Conservation (phyloP, 345 rosid genomes). For the Orychophragmus violaceus region DNA sequence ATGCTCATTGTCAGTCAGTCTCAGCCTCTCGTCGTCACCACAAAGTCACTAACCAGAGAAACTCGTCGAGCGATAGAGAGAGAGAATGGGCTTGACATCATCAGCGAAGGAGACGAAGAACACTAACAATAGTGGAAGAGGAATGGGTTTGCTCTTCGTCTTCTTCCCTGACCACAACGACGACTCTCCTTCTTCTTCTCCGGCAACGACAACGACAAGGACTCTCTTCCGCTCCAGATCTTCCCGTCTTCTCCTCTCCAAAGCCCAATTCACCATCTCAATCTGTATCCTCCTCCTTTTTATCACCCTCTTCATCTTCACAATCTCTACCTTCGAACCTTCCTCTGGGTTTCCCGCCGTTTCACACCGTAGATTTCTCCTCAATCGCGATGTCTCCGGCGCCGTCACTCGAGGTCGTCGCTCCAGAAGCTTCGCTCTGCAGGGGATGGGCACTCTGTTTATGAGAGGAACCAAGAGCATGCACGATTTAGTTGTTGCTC, state of each 20-base stretch:
- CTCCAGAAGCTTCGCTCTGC: conserved; percentile 7
- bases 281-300: conserved; percentile 61
- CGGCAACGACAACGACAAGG: conserved; percentile 35
- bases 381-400: conserved; percentile 14
- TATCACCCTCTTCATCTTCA: conserved; percentile 66
- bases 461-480: conserved; percentile 23
- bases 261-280: conserved; percentile 78
- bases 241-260: conserved; percentile 39
- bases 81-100: conserved; percentile 23
- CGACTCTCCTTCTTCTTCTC: conserved; percentile 15
- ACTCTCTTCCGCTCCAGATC: conserved; percentile 40
- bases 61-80: neutral
- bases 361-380: conserved; percentile 36
- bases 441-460: conserved; percentile 33
- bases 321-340: too few species aligned
- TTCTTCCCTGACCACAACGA: conserved; percentile 59
- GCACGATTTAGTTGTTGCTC: conserved; percentile 44
- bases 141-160: conserved; percentile 67
- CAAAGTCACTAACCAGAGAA: conserved; percentile 17
- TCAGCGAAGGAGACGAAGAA: conserved; percentile 25
- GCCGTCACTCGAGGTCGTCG: neutral
- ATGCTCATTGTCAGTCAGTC: neutral
- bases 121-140: conserved; percentile 17
- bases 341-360: too few species aligned
- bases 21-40: conserved; percentile 19